These are phyloP conservation scores for Mycena floridula DNA, from an alignment of 768 basidiomycete species.

Conservation along the genomic window DNA sequence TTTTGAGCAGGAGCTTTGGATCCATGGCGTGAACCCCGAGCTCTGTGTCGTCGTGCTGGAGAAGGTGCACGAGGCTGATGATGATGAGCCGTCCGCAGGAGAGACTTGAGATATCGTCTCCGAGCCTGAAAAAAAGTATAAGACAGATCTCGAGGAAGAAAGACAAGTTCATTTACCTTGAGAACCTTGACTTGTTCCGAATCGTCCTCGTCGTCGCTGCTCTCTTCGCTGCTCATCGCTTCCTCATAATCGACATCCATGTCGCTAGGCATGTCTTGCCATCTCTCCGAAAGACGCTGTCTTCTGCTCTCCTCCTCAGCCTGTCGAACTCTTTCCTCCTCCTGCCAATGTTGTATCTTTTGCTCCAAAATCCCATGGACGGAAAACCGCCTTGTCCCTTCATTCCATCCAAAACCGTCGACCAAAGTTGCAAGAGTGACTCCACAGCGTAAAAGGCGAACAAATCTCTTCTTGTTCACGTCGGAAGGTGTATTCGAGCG, in stretches of 20 bases:
- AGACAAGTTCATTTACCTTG: conserved; percentile 46
- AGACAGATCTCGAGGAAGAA: conserved; percentile 8
- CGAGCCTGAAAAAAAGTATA: conserved; percentile 49
- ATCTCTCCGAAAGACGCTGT: conserved; percentile 56
- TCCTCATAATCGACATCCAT: conserved; percentile 75
- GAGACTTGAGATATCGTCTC: conserved; percentile 61
- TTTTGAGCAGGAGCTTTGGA: conserved; percentile 30
- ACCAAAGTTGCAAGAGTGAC: conserved; percentile 64
- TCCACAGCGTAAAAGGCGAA: conserved; percentile 63
- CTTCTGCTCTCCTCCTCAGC: conserved; percentile 65
- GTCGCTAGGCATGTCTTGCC: conserved; percentile 26
- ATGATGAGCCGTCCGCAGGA: conserved; percentile 46
- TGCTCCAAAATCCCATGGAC: conserved; percentile 60
- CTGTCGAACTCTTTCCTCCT: conserved; percentile 60
- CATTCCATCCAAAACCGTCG: conserved; percentile 68
- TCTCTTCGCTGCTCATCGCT: conserved; percentile 34
- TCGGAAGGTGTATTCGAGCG: conserved; percentile 5
- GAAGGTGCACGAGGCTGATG: conserved; percentile 21
- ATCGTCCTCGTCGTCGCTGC: conserved; percentile 51
- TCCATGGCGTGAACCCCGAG: conserved; percentile 21
- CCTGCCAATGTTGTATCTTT: conserved; percentile 65
- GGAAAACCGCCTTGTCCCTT: conserved; percentile 53
- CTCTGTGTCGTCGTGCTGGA: conserved; percentile 17
- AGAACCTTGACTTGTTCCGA: conserved; percentile 70
- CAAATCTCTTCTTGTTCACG: conserved; percentile 49